Evolutionary conservation across 2,329 filamentous ascomycete species (phyloP), one percentile per base, ranked within the genome.

Genomic region (Penicillium palitans): DNA sequence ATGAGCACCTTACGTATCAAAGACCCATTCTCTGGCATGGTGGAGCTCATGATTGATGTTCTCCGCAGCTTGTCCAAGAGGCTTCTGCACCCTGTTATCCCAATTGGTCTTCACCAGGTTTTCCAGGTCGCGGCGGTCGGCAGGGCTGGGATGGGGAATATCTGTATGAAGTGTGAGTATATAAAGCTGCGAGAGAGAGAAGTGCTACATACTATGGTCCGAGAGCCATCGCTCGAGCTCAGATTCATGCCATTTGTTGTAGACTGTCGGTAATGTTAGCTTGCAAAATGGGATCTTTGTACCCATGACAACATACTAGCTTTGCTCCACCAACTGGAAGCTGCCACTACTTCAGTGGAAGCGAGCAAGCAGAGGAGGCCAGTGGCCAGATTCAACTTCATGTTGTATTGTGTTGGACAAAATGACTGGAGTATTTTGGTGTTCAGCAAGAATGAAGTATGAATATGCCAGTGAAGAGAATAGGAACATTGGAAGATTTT

Each of bases 171-270:
- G 12, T 8, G 44, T 31, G 40, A 49, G 60, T 44, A 61, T 46
- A 31, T 13, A 35, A n/a, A 25, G 19, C 15, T 31, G 42, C 33
- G 55, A 15, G 25, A 49, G 27, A 24, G 1, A 12, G 19, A 41
- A 17, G 29, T 45, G 3, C 9, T 44, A 21, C 60, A 44, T 65
- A 77, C 76, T 86, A 79, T 98, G 85, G 74, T 99, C 95, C 31
- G 90, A 90, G 50, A 99, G 87, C 95, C 95, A 99, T 70, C 93
- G 87, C 80, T 99, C 93, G 31, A 99, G 86, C 83, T 99, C 95
- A 24, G 91, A 96, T 81, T 98, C 89, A 70, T 98, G 93, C 95
- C 95, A 99, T 76, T 95, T 97, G 80, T 98, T 97, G 83, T 98
- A 98, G 17, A 89, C 93, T 96, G 71, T 15, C 46, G 57, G 39